Evolutionary conservation across 139 green algal genomes (phyloP), one percentile per base, ranked within the genome.

Genomic region (Trebouxia sp.): DNA sequence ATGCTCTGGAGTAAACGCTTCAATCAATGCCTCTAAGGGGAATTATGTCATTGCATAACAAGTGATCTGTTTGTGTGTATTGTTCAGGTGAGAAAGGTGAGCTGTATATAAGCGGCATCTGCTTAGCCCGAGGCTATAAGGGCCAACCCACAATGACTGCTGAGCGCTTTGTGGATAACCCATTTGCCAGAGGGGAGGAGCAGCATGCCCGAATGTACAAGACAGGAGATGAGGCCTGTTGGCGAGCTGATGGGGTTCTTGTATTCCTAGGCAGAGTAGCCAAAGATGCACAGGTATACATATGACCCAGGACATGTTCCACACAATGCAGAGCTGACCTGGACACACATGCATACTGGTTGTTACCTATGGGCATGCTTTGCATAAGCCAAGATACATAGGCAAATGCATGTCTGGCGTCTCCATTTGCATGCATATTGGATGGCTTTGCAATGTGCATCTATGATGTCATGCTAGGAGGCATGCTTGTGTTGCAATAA

Each of bases 261-360:
- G 80, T 87, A 2, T 88, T 86, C 72, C 55, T 89, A 47, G 89
- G 89, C 6, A 79, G 89, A 41, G 80, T 89, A 22, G 89, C 87
- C 72, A 30, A 45, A 7, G 62, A 72, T 14, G 14, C 26, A 35
- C 62, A 72, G 62, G 62, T 42, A n/a, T n/a, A n/a, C n/a, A n/a
- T n/a, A n/a, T n/a, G n/a, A n/a, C n/a, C n/a, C n/a, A n/a, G n/a
- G n/a, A n/a, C n/a, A n/a, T n/a, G n/a, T n/a, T n/a, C n/a, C n/a
- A n/a, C n/a, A n/a, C n/a, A n/a, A n/a, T n/a, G n/a, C n/a, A n/a
- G n/a, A n/a, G n/a, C n/a, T n/a, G n/a, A n/a, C n/a, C n/a, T n/a
- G n/a, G n/a, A n/a, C n/a, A n/a, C n/a, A n/a, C n/a, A n/a, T n/a
- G n/a, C n/a, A n/a, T n/a, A n/a, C n/a, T n/a, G n/a, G n/a, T n/a